Conservation (phyloP, 345 rosid genomes). For the Gossypium ekmanianum region DNA sequence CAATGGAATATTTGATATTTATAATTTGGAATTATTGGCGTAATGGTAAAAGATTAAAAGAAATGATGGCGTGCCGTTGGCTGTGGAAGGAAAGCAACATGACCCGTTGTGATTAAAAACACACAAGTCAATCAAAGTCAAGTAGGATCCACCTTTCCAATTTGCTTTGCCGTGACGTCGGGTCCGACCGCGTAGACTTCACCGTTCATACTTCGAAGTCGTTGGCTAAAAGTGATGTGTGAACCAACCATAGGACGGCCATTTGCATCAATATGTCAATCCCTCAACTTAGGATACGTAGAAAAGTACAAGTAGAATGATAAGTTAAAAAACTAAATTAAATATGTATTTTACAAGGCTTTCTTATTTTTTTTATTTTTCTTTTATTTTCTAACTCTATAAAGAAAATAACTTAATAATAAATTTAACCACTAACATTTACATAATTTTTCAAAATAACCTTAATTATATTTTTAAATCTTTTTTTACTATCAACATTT, state of each 20-base stretch:
- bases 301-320: too few relatives aligned
- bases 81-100: background rate
- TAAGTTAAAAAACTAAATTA: too few relatives aligned
- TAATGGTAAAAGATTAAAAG: too few relatives aligned
- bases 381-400: too few relatives aligned
- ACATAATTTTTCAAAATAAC: too few relatives aligned
- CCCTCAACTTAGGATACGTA: background rate
- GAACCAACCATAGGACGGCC: background rate
- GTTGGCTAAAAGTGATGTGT: background rate
- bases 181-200: background rate
- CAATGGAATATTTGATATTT: background rate
- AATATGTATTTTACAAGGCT: too few relatives aligned
- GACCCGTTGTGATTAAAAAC: background rate
- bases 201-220: background rate
- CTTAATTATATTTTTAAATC: too few relatives aligned
- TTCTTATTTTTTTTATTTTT: too few relatives aligned
- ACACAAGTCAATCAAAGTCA: background rate
- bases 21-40: background rate
- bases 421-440: too few relatives aligned
- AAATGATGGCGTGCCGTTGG: background rate
- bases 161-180: slow-evolving; percentile 6
- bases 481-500: too few relatives aligned
- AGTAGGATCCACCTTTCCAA: background rate
- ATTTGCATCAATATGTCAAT: background rate
- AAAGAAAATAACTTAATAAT: too few relatives aligned